Percentiles rank a stretch among this genome's conserved stretches.
Evolutionary conservation across 805 yeast genomes (phyloP).

Genomic region (Komagataella phaffii): DNA sequence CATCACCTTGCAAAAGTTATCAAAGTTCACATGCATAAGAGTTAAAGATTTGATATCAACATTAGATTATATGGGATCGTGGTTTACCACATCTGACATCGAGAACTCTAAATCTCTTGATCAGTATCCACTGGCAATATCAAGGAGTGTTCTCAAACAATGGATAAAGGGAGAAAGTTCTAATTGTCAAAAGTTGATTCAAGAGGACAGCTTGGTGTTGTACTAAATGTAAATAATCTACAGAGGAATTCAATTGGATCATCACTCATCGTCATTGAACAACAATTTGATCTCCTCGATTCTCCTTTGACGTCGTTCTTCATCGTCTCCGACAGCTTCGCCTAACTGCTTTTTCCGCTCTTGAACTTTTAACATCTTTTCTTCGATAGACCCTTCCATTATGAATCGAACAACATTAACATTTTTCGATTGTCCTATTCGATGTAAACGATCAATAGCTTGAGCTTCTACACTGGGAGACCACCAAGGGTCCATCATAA

Average conservation of each 20-base stretch:
- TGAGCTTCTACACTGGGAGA: constrained; percentile 84
- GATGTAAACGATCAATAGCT: constrained; percentile 81
- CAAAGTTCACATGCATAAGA: constrained; percentile 50
- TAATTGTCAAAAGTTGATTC: constrained; percentile 7
- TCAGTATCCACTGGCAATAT: constrained; percentile 9
- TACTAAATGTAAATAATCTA: constrained; percentile 9
- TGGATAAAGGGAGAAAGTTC: constrained; percentile 16
- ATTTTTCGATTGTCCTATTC: constrained; percentile 70
- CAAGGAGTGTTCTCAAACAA: constrained; percentile 5
- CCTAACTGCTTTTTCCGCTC: constrained; percentile 72
- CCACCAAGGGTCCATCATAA: constrained; percentile 97
- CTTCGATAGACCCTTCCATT: constrained; percentile 74
- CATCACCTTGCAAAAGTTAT: constrained; percentile 33
- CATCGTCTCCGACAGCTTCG: constrained; percentile 69
- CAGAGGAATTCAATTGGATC: constrained; percentile 4
- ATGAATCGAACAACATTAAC: constrained; percentile 75
- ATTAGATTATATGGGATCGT: constrained; percentile 38
- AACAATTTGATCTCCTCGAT: constrained; percentile 62
- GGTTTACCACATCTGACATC: constrained; percentile 15
- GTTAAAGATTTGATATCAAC: constrained; percentile 47
- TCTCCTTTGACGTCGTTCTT: constrained; percentile 54
- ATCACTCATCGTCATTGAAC: constrained; percentile 27
- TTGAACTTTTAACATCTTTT: constrained; percentile 77
- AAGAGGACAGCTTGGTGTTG: constrained; percentile 12
- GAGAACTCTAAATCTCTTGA: constrained; percentile 13